A percentile compares a stretch with the other conserved stretches of the same genome.
These are phyloP conservation scores for Hypocrella siamensis DNA, from an alignment of 2,329 filamentous ascomycete genomes.

Conservation along the genomic window DNA sequence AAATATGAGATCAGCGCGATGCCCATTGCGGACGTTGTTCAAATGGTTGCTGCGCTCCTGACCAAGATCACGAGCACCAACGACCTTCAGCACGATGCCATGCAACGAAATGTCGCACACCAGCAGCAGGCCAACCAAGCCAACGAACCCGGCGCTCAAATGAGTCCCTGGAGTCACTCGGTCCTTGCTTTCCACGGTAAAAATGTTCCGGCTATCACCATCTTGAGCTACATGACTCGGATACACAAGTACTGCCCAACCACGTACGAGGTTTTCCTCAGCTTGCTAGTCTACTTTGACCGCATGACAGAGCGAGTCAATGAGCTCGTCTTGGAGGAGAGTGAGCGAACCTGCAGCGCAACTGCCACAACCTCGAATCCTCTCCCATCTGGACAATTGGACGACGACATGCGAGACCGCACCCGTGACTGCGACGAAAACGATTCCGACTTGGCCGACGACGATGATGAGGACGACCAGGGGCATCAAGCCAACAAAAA, in stretches of 20 bases:
- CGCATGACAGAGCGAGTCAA: constrained; percentile 97
- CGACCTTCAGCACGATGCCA: constrained; percentile 79
- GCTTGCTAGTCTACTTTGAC: constrained; percentile 91
- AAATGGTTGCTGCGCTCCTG: constrained; percentile 92
- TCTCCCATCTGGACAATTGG: constrained; percentile 8
- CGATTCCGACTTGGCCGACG: constrained; percentile 35
- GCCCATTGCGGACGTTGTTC: constrained; percentile 94
- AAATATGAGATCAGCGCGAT: constrained; percentile 93
- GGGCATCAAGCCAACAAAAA: constrained; percentile 11
- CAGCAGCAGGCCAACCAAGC: constrained; percentile 37
- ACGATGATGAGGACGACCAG: constrained; percentile 24
- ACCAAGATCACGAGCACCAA: constrained; percentile 98
- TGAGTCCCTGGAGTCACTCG: constrained; percentile 40
- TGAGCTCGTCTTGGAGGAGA: constrained; percentile 56
- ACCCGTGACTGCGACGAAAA: constrained; percentile 23
- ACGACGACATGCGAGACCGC: constrained; percentile 14
- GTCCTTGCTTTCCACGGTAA: constrained; percentile 96
- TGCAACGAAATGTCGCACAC: constrained; percentile 56
- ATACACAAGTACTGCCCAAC: constrained; percentile 99
- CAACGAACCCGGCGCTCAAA: constrained; percentile 40
- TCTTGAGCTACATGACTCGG: constrained; percentile 83
- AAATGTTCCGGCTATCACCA: constrained; percentile 93
- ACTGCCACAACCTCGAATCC: constrained; percentile 3
- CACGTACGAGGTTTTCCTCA: constrained; percentile 95
- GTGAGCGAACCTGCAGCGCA: constrained; percentile 33